Evolutionary conservation across 345 rosid genomes (phyloP).

Genomic region (Citropsis articulata): DNA sequence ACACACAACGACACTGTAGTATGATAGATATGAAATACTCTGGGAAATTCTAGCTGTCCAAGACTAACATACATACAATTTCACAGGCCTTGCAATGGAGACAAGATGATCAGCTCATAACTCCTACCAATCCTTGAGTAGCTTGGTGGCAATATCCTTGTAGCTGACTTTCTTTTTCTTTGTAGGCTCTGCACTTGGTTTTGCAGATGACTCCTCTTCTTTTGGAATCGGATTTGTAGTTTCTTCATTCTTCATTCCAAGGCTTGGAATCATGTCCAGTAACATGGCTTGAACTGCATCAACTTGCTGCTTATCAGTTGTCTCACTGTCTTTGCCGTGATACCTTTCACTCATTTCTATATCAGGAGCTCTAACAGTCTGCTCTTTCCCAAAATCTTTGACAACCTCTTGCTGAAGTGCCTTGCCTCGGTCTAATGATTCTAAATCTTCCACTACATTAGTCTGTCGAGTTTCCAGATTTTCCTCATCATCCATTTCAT

Average conservation of each 20-base stretch:
- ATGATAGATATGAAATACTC: neutral
- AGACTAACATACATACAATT: neutral
- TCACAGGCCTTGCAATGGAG: neutral
- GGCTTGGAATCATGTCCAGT: constrained; percentile 80
- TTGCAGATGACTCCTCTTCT: constrained; percentile 23
- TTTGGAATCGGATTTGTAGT: constrained; percentile 10
- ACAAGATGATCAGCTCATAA: neutral
- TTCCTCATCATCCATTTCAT: neutral
- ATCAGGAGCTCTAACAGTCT: constrained; percentile 13
- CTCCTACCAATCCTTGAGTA: constrained; percentile 60
- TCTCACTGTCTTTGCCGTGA: constrained; percentile 11
- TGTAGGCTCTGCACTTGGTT: constrained; percentile 20
- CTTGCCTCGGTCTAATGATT: constrained; percentile 22
- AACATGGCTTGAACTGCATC: constrained; percentile 89
- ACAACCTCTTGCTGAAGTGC: constrained; percentile 23
- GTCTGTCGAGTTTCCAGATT: constrained; percentile 10
- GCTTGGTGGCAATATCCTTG: constrained; percentile 59
- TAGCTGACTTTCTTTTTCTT: constrained; percentile 93
- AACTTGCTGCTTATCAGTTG: constrained; percentile 26
- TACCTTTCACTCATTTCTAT: constrained; percentile 10
- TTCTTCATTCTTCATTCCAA: constrained; percentile 42
- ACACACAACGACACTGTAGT: neutral
- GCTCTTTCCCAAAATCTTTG: constrained; percentile 13
- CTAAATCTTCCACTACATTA: constrained; percentile 24
- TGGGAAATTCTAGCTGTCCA: neutral